Base-by-base conservation (phyloP, 2,329 filamentous ascomycete genomes). In the Sporothrix euskadiensis region DNA sequence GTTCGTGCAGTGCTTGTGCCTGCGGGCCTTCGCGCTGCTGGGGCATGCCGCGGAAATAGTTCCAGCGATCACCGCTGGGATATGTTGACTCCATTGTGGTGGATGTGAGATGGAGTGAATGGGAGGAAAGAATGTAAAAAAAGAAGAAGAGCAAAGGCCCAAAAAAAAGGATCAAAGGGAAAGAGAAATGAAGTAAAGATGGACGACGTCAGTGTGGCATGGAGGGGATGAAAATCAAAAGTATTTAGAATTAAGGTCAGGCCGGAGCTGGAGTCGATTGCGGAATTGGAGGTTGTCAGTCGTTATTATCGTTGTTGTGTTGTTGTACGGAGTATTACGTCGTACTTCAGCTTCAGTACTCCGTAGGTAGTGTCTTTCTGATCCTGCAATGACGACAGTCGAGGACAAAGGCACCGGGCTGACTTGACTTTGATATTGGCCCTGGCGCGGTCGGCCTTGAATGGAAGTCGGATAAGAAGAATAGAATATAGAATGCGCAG, bases 21-120 rank as follows among this genome's bases (percentile, higher is more conserved):
- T 54, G 69, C n/a, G 54, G 39, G 22, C 52, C 69, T 4, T 59
- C 52, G 19, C 35, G 69, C 22, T 57, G 54, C 22, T 57, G 54
- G n/a, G 52, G n/a, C 16, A 71, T 54, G 4, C 10, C 52, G 54
- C 69, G 69, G 35, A 44, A 71, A 14, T 71, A 71, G 69, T 39
- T 71, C 69, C 69, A 71, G 35, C 52, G 69, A 22, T 47, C 39
- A 32, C 16, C 9, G 69, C 54, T 39, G 52, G 52, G 12, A 19
- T 71, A 57, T 32, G 32, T 22, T 32, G 47, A 41, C 1, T 41
- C 54, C 69, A 59, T 71, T 6, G 5, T 35, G 52, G 35, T 35
- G 35, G 3, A 8, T 35, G 35, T 35, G 35, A 35, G 35, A 35
- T 35, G 35, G 35, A 35, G 2, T 2, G 4, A 22, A 12, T 10